A percentile compares a stretch with the other conserved stretches of the same genome.
These are phyloP conservation scores for Plantago ovata DNA, from an alignment of 257 asterid genomes.

Conservation along the genomic window DNA sequence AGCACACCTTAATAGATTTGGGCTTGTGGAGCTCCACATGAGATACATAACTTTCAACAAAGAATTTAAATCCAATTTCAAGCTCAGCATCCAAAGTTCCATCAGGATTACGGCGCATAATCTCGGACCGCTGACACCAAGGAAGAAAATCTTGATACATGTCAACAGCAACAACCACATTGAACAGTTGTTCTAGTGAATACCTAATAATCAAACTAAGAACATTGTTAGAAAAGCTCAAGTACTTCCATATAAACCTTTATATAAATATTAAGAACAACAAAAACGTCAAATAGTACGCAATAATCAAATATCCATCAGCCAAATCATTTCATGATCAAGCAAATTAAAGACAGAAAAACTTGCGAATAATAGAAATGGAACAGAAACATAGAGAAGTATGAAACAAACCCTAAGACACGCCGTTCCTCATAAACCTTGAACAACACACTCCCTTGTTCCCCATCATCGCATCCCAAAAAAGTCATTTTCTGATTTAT, in stretches of 20 bases:
- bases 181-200: slow-evolving; percentile 86
- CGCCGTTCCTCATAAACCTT: slow-evolving; percentile 71
- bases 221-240: too few species aligned
- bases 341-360: too few species aligned
- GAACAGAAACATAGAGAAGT: too few species aligned
- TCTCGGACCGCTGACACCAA: slow-evolving; percentile 92
- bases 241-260: too few species aligned
- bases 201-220: slow-evolving; percentile 60
- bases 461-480: slow-evolving; percentile 87
- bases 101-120: slow-evolving; percentile 60
- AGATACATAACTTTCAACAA: slow-evolving; percentile 87
- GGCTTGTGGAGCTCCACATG: slow-evolving; percentile 73
- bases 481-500: slow-evolving; percentile 56
- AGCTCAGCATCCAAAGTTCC: slow-evolving; percentile 95
- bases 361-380: too few species aligned
- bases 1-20: slow-evolving; percentile 60
- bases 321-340: too few species aligned
- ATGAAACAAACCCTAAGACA: slow-evolving; percentile 63
- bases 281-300: too few species aligned
- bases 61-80: slow-evolving; percentile 85
- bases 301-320: too few species aligned
- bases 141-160: slow-evolving; percentile 93
- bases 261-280: slow-evolving; percentile 1
- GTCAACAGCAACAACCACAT: slow-evolving; percentile 98
- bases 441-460: slow-evolving; percentile 56